Base-by-base conservation (phyloP, 1,284 basidiomycete genomes). In the Puccinia novopanici region DNA sequence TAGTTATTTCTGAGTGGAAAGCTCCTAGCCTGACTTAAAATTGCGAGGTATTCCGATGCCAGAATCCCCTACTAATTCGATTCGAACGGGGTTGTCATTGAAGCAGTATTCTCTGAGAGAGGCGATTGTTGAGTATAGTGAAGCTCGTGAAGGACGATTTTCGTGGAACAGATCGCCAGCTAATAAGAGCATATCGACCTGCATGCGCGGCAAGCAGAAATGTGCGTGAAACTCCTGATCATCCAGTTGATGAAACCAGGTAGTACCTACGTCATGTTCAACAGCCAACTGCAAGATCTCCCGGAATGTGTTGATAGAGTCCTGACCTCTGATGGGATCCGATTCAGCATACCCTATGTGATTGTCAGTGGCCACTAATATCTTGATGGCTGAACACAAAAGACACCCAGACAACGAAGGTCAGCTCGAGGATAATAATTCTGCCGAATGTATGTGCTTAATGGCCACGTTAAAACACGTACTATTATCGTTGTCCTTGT, bases 161-260 rank as follows among this genome's bases (percentile, higher is more conserved):
- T 99, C 97, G 86, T 99, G 97, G 85, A 99, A 99, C 9, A 99
- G 88, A 86, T 99, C 97, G 13, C 97, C 96, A 17, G 92, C 95
- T 0, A 98, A 90, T 2, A 99, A 89, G 78, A 99, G 89, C 84
- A 97, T 93, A 87, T 98, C 95, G 73, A 96, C 95, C 93, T 94
- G 82, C 65, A 55, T 78, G 61, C 54, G 50, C 34, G 34, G 34
- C 4, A 34, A 34, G 34, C 34, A 34, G 34, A 34, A 34, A 34
- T 34, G 34, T 34, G 34, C 34, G 34, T 34, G 34, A 34, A 34
- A 34, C 34, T 34, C 34, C 34, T 2, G 34, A 34, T 34, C 34
- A 34, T 34, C 34, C 34, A 34, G 34, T 34, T 34, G 34, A 34
- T 34, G 34, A 34, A 34, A 34, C 15, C 13, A 24, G 76, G 17